phyloP scores from a whole-genome alignment of 2,329 filamentous ascomycete species.

The Trichoderma simmonsii region DNA sequence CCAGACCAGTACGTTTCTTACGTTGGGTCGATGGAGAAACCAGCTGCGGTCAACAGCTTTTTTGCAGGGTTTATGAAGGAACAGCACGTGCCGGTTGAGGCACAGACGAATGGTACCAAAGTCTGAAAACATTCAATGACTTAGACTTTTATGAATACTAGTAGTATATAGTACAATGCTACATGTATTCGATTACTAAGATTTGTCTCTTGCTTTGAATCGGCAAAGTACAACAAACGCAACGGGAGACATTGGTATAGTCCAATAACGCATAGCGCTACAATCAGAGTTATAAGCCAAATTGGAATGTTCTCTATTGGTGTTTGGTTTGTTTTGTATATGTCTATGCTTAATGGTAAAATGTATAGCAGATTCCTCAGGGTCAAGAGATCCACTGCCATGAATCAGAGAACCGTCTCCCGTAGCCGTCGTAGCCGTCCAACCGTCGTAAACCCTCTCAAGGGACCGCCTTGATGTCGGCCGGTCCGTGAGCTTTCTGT shows the following conservation, averaged over 20 bases:
- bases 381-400: background rate
- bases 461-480: background rate
- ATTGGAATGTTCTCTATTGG: background rate
- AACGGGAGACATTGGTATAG: background rate
- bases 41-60: background rate
- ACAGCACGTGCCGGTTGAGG: background rate
- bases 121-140: background rate
- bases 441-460: background rate
- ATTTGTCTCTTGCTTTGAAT: background rate
- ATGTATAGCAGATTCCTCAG: rapidly evolving
- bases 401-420: background rate
- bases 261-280: background rate
- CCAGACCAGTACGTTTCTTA: background rate
- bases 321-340: background rate
- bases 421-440: background rate
- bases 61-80: background rate
- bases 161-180: background rate
- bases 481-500: background rate
- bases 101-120: background rate
- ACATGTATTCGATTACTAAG: background rate
- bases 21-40: background rate
- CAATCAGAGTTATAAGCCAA: background rate
- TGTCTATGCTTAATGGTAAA: background rate
- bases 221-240: background rate
- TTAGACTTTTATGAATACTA: background rate